Base-by-base conservation (phyloP, 495 filamentous ascomycete species). In the Penicillium lividum region DNA sequence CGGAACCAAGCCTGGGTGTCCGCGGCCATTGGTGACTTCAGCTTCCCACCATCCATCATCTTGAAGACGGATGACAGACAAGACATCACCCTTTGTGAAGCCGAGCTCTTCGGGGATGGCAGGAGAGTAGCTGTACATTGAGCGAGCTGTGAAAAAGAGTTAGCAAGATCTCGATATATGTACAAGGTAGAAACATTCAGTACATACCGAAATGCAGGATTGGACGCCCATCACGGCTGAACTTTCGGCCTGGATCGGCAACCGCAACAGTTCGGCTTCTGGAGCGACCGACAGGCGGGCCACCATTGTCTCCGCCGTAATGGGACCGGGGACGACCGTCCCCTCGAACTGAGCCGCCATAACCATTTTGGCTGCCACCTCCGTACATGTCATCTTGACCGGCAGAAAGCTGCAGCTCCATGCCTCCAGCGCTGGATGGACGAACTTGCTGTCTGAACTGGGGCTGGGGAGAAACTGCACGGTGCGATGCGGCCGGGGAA, bases 21-120 rank as follows among this genome's bases (percentile, higher is more conserved):
- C 81, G 28, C 86, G 86, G 63, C 84, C 85, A 0, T 90, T 89
- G 51, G 91, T 89, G 53, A 96, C 84, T 74, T 97, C 93, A 13
- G 95, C 94, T 78, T 98, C 94, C 95, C 95, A 99, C 95, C 95
- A 99, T 10, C 95, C 95, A 68, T 99, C 95, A 73, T 99, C 95
- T 70, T 99, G 95, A 57, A 93, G 84, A 60, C 91, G 81, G 34
- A 96, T 75, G n/a, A 99, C 85, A 1, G 93, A 91, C 7, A 99
- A 77, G 51, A 90, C 80, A 68, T 99, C 95, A 49, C 95, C 95
- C 74, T 98, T 98, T 10, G 83, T 81, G 66, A 99, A 99, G 16
- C 89, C 88, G 33, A 99, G 79, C 72, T 99, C 95, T 65, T 97
- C 94, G 0, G 93, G 89, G 56, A 99, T 99, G 15, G 90, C 92